Base-by-base conservation (phyloP, 768 basidiomycete genomes). In the Pisolithus tinctorius region DNA sequence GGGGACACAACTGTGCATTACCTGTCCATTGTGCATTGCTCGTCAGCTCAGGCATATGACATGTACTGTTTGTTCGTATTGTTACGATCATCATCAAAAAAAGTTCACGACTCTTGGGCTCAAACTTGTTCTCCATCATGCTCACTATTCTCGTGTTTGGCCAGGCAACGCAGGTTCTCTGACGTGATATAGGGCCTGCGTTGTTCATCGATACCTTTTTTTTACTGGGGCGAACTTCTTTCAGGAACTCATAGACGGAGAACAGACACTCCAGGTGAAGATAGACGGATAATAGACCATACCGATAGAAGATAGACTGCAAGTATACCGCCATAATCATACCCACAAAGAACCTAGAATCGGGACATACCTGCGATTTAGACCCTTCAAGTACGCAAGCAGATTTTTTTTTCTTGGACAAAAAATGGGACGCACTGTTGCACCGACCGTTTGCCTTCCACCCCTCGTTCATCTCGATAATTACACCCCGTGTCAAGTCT, bases 401-500 rank as follows among this genome's bases (percentile, higher is more conserved):
- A n/a, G 40, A n/a, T 34, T 37, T 5, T 34, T 48, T 25, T 26
- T 40, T 11, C 11, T 34, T 13, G 3, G 14, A 20, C 41, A 36
- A 47, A 38, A 26, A 16, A 68, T 64, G 64, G 40, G 37, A 1
- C 51, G 47, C 48, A 11, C 48, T 1, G 52, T 56, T 36, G 41
- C 77, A 9, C 82, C 82, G 1, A 77, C 80, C 1, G 55, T 71
- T 6, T 72, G 72, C 53, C 78, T 88, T n/a, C 84, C 83, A 3
- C 69, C 77, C 3, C 78, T 88, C n/a, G 63, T 66, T 17, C 63
- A 60, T 20, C 72, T 84, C 5, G 46, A 63, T 39, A 36, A 62
- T 53, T 66, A 61, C 50, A 64, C 74, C 14, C 64, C 74, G 0
- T 57, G 60, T 20, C 63, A 68, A 13, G 63, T 86, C 31, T 55